A percentile compares a stretch with the other conserved stretches of the same genome.
Evolutionary conservation across 2,329 filamentous ascomycete genomes (phyloP).

Genomic region (Intubia oerlemansii): DNA sequence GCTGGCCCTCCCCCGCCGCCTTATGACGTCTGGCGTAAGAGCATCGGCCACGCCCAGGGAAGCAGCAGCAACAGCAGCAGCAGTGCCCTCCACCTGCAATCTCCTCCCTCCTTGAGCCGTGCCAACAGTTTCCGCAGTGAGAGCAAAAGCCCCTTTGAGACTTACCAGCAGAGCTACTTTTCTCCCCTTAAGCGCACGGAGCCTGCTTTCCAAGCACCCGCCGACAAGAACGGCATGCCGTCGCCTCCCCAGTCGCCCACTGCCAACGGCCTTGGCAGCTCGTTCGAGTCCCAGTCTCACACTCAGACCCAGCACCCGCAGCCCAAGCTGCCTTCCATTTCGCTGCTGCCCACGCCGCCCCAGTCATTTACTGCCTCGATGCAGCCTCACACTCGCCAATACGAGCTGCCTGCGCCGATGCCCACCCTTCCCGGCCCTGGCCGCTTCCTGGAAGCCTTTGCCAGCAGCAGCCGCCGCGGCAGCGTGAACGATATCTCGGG

Average conservation of each 20-base stretch:
- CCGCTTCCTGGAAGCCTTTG: too few relatives aligned
- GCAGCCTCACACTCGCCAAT: slow-evolving; percentile 1
- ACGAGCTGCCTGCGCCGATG: slow-evolving; percentile 1
- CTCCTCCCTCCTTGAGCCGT: too few relatives aligned
- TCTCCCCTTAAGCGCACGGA: not conserved
- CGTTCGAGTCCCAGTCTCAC: too few relatives aligned
- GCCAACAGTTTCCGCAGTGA: too few relatives aligned
- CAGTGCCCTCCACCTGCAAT: too few relatives aligned
- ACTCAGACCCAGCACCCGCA: too few relatives aligned
- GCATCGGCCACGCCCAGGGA: slow-evolving; percentile 1
- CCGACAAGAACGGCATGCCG: slow-evolving; percentile 4
- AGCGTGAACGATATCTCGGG: too few relatives aligned
- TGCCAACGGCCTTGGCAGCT: too few relatives aligned
- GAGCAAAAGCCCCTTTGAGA: slow-evolving; percentile 3
- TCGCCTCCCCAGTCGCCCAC: slow-evolving; percentile 8
- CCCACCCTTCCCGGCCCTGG: not conserved
- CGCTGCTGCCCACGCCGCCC: slow-evolving; percentile 2
- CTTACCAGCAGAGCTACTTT: slow-evolving; percentile 6
- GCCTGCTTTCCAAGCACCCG: not conserved
- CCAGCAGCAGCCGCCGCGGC: too few relatives aligned
- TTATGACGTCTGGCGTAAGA: slow-evolving; percentile 5
- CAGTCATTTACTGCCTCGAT: slow-evolving; percentile 3
- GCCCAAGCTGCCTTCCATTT: not conserved
- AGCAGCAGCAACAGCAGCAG: too few relatives aligned
- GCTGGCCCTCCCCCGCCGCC: slow-evolving; percentile 4